A percentile compares a stretch with the other conserved stretches of the same genome.
Conservation (phyloP, 108 stramenopile genomes). For the Aurantiochytrium sp. region DNA sequence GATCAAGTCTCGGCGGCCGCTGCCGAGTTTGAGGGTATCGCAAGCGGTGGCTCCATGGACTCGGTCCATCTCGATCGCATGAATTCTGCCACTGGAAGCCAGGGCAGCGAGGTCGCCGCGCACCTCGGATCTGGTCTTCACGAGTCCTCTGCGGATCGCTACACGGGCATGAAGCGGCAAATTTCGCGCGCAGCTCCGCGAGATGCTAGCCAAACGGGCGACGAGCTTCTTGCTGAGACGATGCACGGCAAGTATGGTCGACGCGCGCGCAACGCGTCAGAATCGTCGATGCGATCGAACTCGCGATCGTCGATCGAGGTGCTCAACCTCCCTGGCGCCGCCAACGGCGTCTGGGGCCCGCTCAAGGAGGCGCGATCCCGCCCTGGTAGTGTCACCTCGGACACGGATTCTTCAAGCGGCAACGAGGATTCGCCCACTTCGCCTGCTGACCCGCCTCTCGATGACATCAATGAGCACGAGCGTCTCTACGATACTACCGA, state of each 20-base stretch:
- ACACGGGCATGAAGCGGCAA: neutral
- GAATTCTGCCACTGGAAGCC: too few relatives aligned
- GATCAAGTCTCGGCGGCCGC: too few relatives aligned
- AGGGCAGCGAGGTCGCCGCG: too few relatives aligned
- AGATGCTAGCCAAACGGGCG: neutral
- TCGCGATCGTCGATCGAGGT: neutral
- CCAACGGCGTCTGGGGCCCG: conserved; percentile 3
- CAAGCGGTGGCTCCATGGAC: too few relatives aligned
- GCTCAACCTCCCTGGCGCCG: neutral
- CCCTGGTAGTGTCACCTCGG: neutral
- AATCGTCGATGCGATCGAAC: neutral
- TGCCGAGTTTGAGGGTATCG: too few relatives aligned
- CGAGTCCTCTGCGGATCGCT: neutral
- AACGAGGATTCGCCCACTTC: neutral
- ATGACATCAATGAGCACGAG: too few relatives aligned
- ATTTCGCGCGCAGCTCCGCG: neutral
- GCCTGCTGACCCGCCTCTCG: neutral
- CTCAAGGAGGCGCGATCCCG: neutral
- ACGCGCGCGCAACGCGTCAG: neutral
- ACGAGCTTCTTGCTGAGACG: neutral
- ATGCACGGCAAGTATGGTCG: neutral
- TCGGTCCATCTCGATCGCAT: too few relatives aligned
- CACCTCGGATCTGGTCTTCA: too few relatives aligned
- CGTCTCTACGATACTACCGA: too few relatives aligned
- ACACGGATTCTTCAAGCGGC: neutral